phyloP scores from a whole-genome alignment of 2,329 filamentous ascomycete genomes.

The Clarireedia sp. region DNA sequence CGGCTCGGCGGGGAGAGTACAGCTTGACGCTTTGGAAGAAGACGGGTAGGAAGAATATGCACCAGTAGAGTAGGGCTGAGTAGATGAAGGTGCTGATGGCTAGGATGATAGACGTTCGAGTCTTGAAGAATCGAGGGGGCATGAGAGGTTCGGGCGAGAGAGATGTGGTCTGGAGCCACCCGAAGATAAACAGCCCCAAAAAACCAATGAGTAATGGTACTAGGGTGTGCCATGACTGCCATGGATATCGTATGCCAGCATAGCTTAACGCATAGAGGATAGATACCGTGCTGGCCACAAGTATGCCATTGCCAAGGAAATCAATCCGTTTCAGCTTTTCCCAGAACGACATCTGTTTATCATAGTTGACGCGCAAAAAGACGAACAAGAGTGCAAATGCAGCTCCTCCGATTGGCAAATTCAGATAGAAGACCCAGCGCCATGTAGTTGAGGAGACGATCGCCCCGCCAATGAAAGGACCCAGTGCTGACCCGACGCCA shows the following conservation, averaged over 20 bases:
- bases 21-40: conserved; percentile 42
- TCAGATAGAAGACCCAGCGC: conserved; percentile 17
- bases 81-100: not conserved
- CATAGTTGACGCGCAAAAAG: conserved; percentile 13
- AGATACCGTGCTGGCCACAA: conserved; percentile 45
- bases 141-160: not conserved
- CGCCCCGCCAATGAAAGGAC: conserved; percentile 33
- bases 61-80: conserved; percentile 20
- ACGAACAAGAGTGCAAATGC: conserved; percentile 3
- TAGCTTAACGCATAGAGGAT: conserved; percentile 55
- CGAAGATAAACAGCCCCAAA: not conserved
- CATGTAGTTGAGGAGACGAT: conserved; percentile 37
- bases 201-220: conserved; percentile 30
- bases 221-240: conserved; percentile 6
- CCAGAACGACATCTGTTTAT: not conserved
- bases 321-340: conserved; percentile 44
- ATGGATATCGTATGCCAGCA: conserved; percentile 36
- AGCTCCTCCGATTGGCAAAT: conserved; percentile 13
- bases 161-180: not conserved
- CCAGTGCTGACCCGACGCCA: conserved; percentile 35
- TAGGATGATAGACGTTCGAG: not conserved
- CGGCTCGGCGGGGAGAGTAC: conserved; percentile 41
- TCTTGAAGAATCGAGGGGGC: not conserved
- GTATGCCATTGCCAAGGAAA: conserved; percentile 51
- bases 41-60: conserved; percentile 44